Evolutionary conservation across 164 flowering plant species (phyloP).

Genomic region (Santalum album): DNA sequence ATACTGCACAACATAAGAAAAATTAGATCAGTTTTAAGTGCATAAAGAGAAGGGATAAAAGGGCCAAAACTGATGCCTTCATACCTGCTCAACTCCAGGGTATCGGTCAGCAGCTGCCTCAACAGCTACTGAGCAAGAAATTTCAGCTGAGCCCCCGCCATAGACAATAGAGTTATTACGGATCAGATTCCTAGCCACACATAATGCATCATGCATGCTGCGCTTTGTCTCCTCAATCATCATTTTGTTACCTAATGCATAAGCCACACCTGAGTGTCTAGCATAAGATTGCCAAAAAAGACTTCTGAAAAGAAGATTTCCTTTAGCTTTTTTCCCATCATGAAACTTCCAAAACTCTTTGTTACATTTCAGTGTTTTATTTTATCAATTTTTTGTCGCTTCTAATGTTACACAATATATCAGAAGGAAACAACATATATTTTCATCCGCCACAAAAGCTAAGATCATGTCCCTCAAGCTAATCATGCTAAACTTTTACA

Average conservation of each 20-base stretch:
- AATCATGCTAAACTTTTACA: too few species aligned
- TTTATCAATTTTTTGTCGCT: too few species aligned
- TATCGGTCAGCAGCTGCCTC: constrained; percentile 91
- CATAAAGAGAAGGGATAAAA: background rate
- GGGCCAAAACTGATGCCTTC: constrained; percentile 2
- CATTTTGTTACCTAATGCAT: constrained; percentile 89
- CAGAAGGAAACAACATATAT: too few species aligned
- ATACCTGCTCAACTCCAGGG: constrained; percentile 99
- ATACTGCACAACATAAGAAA: constrained; percentile 41
- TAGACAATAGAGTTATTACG: constrained; percentile 92
- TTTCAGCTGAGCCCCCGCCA: constrained; percentile 98
- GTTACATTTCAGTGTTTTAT: too few species aligned
- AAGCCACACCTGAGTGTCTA: constrained; percentile 10
- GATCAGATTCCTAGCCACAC: constrained; percentile 91
- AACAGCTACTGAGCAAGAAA: constrained; percentile 91
- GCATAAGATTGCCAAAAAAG: constrained; percentile 6
- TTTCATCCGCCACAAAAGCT: too few species aligned
- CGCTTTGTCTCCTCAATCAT: constrained; percentile 98
- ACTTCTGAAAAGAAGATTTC: too few species aligned
- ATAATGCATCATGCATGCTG: constrained; percentile 91
- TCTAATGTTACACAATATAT: too few species aligned
- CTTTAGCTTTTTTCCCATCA: too few species aligned
- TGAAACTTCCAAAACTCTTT: too few species aligned
- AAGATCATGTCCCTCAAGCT: too few species aligned
- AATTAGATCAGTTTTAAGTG: background rate